Percentiles rank a stretch among this genome's conserved stretches.
These are phyloP conservation scores for Acer campestre DNA, from an alignment of 345 rosid species.

Conservation along the genomic window DNA sequence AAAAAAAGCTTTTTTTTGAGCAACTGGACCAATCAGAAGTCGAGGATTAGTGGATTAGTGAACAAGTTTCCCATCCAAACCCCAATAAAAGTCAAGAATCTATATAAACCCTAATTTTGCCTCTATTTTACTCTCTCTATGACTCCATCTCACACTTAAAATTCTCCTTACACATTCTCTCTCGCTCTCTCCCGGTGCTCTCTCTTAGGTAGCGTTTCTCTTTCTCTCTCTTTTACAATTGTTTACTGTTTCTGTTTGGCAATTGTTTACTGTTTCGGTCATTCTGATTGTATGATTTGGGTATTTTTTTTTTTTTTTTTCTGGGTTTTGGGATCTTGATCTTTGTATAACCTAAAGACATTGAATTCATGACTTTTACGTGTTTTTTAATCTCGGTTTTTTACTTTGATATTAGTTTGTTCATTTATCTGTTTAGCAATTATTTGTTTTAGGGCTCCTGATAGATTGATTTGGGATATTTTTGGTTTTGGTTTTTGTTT, in stretches of 20 bases:
- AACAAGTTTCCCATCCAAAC: conserved; percentile 5
- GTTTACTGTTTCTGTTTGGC: background rate
- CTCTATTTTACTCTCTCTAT: background rate
- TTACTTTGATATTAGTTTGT: background rate
- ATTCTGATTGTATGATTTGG: background rate
- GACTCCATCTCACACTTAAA: no score
- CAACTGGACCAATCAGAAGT: conserved; percentile 20
- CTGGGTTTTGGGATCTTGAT: no score
- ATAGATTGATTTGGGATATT: background rate
- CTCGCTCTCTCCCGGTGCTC: no score
- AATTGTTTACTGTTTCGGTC: background rate
- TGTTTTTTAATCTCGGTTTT: background rate
- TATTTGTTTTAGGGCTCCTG: background rate
- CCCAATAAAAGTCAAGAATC: background rate
- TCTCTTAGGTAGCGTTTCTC: background rate
- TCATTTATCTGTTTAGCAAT: background rate
- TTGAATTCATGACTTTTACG: background rate
- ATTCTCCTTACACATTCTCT: no score
- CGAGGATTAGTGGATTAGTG: conserved; percentile 5
- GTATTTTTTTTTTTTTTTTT: background rate
- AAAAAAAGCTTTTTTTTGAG: no score
- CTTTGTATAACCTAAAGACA: background rate
- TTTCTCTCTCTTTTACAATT: background rate
- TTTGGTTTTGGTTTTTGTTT: background rate
- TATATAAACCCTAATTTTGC: background rate